phyloP scores from a whole-genome alignment of 305 asterid species.

The Fraxinus sp. region DNA sequence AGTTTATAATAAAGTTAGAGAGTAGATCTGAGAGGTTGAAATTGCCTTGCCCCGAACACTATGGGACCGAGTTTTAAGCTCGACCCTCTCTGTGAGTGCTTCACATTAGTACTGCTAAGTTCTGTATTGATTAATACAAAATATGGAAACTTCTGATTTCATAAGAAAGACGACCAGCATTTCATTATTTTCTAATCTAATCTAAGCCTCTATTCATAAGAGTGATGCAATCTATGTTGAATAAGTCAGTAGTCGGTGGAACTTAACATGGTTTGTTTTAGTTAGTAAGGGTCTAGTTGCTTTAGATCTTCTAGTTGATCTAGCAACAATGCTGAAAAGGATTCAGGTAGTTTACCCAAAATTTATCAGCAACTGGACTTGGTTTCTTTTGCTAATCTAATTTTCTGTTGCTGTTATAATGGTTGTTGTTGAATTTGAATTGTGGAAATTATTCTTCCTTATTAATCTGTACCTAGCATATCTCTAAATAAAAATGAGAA shows the following conservation, averaged over 20 bases:
- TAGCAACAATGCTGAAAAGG: not conserved
- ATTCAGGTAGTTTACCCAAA: not conserved
- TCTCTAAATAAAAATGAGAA: not conserved
- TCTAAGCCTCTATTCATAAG: not conserved
- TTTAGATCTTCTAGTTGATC: not conserved
- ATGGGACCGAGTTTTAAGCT: not conserved
- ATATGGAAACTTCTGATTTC: not conserved
- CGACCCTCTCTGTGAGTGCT: not conserved
- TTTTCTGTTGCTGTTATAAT: not conserved
- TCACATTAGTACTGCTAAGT: not conserved
- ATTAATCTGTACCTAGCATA: not conserved
- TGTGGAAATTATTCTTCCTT: not conserved
- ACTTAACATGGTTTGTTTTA: not conserved
- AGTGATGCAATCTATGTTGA: not conserved
- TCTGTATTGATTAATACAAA: not conserved
- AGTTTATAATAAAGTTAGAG: not conserved
- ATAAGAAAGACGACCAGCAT: not conserved
- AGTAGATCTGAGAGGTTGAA: not conserved
- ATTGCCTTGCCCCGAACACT: not conserved
- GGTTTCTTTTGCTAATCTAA: not conserved
- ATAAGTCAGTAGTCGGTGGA: not conserved
- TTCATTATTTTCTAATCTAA: not conserved
- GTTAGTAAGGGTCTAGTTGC: not conserved
- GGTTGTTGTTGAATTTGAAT: not conserved
- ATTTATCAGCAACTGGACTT: not conserved